Evolutionary conservation across 208 protist species (phyloP).

Genomic region (Trypanosoma melophagium): DNA sequence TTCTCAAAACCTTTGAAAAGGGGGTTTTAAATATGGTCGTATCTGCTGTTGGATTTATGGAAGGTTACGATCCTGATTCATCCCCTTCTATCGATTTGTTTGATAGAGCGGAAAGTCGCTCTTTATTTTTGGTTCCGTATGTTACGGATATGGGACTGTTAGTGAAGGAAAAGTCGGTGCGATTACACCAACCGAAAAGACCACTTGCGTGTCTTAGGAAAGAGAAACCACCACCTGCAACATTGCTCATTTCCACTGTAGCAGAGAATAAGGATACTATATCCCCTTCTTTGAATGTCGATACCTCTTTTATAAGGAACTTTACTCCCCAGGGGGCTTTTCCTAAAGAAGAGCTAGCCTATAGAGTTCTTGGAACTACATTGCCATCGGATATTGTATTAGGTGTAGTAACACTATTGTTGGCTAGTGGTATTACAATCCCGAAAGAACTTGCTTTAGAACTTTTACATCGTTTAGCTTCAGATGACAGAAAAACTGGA

Average conservation of each 20-base stretch:
- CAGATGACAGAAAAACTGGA: conserved; percentile 4
- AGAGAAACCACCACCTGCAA: too few species aligned
- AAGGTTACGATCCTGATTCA: conserved; percentile 24
- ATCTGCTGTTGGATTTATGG: conserved; percentile 28
- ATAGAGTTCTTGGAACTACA: conserved; percentile 13
- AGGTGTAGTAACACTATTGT: conserved; percentile 19
- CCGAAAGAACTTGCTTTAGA: conserved; percentile 15
- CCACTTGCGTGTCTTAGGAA: too few species aligned
- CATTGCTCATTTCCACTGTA: too few species aligned
- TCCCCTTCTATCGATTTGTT: conserved; percentile 6
- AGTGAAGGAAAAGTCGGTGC: background rate
- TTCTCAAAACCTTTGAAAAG: conserved; percentile 2
- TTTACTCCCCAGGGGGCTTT: background rate
- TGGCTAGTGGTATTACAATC: conserved; percentile 24
- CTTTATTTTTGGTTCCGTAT: conserved; percentile 10
- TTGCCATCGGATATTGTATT: conserved; percentile 9
- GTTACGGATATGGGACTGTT: background rate
- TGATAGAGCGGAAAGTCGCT: background rate
- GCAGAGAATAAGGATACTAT: background rate
- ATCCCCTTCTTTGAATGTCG: background rate
- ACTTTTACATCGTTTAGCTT: conserved; percentile 14
- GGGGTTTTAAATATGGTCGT: conserved; percentile 17
- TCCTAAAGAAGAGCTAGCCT: conserved; percentile 16
- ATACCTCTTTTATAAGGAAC: background rate
- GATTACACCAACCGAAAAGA: too few species aligned